Evolutionary conservation across 805 yeast genomes (phyloP).

Genomic region (Danielozyma ontarioensis): DNA sequence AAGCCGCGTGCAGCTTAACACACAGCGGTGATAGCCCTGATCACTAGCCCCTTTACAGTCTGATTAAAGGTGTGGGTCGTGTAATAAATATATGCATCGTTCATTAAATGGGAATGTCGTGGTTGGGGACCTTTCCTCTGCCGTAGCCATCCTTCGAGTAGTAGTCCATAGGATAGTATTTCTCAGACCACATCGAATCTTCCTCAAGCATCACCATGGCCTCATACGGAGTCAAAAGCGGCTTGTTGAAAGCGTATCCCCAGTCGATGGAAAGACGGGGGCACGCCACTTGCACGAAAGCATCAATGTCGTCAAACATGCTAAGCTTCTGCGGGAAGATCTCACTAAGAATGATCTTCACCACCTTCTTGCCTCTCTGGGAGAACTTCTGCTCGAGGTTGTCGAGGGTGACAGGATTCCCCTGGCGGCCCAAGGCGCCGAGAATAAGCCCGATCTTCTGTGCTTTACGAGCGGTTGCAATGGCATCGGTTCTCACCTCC

Average conservation of each 20-base stretch:
- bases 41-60: too few relatives aligned
- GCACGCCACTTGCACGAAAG: slow-evolving; percentile 96
- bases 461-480: slow-evolving; percentile 54
- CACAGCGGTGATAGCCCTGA: too few relatives aligned
- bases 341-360: slow-evolving; percentile 82
- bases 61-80: too few relatives aligned
- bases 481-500: slow-evolving; percentile 67
- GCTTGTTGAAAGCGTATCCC: slow-evolving; percentile 96
- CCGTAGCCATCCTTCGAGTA: slow-evolving; percentile 89
- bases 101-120: too few relatives aligned
- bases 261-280: slow-evolving; percentile 95
- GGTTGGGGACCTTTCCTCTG: slow-evolving; percentile 68
- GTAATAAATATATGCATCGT: too few relatives aligned
- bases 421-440: slow-evolving; percentile 96
- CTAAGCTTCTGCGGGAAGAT: slow-evolving; percentile 90
- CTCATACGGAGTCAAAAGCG: slow-evolving; percentile 91
- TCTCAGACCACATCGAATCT: slow-evolving; percentile 60
- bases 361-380: slow-evolving; percentile 58
- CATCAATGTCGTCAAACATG: slow-evolving; percentile 89
- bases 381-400: slow-evolving; percentile 54
- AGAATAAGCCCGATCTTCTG: slow-evolving; percentile 75
- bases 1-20: neutral
- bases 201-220: slow-evolving; percentile 82
- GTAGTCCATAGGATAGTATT: slow-evolving; percentile 92
- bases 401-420: slow-evolving; percentile 71